Evolutionary conservation across 1,139 yeast species (phyloP).

Genomic region (Kodamaea arcana): DNA sequence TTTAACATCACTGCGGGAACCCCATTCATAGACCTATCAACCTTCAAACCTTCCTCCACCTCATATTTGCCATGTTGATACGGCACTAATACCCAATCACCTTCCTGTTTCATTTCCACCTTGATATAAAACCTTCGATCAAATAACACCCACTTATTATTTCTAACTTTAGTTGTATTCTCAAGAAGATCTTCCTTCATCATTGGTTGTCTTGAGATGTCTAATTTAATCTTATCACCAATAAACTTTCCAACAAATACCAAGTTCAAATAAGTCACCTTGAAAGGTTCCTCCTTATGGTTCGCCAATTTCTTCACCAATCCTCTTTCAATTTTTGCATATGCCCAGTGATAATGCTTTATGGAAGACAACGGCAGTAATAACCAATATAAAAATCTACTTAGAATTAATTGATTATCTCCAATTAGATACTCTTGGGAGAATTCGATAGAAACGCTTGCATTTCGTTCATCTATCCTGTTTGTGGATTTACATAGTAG

Average conservation of each 20-base stretch:
- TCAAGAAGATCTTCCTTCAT: conserved; percentile 15
- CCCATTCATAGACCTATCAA: conserved; percentile 5
- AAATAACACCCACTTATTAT: conserved; percentile 17
- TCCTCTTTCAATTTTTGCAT: conserved; percentile 37
- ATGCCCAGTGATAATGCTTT: conserved; percentile 43
- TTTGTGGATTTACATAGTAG: neutral
- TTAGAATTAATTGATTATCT: conserved; percentile 20
- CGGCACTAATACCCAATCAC: conserved; percentile 15
- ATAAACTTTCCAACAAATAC: conserved; percentile 14
- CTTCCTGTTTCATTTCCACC: conserved; percentile 9
- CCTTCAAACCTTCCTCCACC: neutral
- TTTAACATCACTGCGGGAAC: conserved; percentile 7
- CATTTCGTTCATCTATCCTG: conserved; percentile 7
- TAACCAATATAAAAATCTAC: conserved; percentile 30
- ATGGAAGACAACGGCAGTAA: conserved; percentile 37
- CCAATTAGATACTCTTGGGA: conserved; percentile 6
- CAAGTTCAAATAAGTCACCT: conserved; percentile 19
- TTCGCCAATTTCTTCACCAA: conserved; percentile 23
- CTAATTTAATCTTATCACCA: conserved; percentile 7
- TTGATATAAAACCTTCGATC: conserved; percentile 30
- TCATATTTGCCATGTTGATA: conserved; percentile 16
- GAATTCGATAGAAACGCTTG: conserved; percentile 6
- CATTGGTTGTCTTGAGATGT: conserved; percentile 23
- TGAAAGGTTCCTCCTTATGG: neutral
- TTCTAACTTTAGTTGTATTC: conserved; percentile 3